Percentiles rank a stretch among this genome's conserved stretches.
Conservation (phyloP, 2,329 filamentous ascomycete genomes). For the Neurospora sp. region DNA sequence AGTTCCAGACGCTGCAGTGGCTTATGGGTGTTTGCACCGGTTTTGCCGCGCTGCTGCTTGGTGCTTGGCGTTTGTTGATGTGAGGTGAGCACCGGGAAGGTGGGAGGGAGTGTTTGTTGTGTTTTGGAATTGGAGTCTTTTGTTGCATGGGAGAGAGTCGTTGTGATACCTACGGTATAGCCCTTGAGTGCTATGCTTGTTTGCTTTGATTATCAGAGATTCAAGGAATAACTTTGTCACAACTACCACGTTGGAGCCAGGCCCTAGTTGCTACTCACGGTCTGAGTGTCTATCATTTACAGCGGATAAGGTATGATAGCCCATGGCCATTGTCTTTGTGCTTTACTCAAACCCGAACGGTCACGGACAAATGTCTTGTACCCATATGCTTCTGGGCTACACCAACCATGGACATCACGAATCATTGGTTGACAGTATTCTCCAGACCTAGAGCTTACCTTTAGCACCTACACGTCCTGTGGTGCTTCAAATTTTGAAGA, state of each 20-base stretch:
- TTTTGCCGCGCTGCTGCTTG: constrained; percentile 55
- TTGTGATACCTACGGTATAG: background rate
- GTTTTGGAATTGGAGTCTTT: background rate
- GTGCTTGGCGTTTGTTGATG: constrained; percentile 63
- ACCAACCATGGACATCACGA: background rate
- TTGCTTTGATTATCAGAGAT: background rate
- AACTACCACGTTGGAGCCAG: background rate
- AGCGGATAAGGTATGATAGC: background rate
- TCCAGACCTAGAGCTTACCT: background rate
- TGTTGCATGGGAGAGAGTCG: background rate
- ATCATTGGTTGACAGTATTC: background rate
- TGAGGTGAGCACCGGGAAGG: constrained; percentile 21
- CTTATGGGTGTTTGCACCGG: constrained; percentile 75
- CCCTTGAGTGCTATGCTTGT: background rate
- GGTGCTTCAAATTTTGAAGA: background rate
- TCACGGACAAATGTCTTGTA: background rate
- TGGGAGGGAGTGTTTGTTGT: background rate
- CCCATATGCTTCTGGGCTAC: background rate
- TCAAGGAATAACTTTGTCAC: background rate
- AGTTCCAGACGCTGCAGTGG: constrained; percentile 98
- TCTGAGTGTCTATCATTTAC: background rate
- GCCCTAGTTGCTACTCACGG: background rate
- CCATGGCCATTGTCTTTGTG: background rate
- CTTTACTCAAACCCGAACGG: background rate
- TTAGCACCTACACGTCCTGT: background rate